A percentile compares a stretch with the other conserved stretches of the same genome.
These are phyloP conservation scores for Nelumbo lutea DNA, from an alignment of 164 flowering plant species.

Conservation along the genomic window DNA sequence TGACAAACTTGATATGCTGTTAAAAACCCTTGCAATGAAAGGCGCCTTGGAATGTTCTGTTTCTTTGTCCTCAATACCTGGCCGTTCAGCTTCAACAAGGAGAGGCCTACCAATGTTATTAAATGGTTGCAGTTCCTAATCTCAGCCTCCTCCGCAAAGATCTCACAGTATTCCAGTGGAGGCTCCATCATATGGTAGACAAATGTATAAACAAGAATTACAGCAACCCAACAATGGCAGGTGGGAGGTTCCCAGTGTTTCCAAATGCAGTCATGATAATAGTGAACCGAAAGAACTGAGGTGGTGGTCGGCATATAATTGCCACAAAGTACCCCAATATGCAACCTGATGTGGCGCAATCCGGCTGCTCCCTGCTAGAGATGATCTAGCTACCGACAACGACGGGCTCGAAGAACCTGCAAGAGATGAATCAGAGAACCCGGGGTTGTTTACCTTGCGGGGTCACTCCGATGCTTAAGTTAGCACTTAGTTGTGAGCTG, in stretches of 20 bases:
- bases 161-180: conserved; percentile 63
- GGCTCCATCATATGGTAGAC: conserved; percentile 87
- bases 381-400: too few relatives aligned
- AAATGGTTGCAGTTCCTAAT: conserved; percentile 21
- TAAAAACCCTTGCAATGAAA: conserved; percentile 63
- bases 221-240: conserved; percentile 71
- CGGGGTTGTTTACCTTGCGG: too few relatives aligned
- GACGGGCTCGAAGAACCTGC: too few relatives aligned
- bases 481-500: too few relatives aligned
- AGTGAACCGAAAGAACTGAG: conserved; percentile 61
- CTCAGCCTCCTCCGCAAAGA: conserved; percentile 38
- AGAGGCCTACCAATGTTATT: conserved; percentile 55
- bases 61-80: conserved; percentile 87
- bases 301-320: conserved; percentile 70
- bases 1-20: conserved; percentile 41
- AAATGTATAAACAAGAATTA: conserved; percentile 58
- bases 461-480: too few relatives aligned
- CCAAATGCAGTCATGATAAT: conserved; percentile 84
- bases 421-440: too few relatives aligned
- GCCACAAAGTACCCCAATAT: conserved; percentile 64
- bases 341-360: conserved; percentile 32
- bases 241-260: conserved; percentile 77
- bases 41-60: conserved; percentile 70
- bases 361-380: too few relatives aligned
- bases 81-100: conserved; percentile 88